phyloP scores from a whole-genome alignment of 23 red algal species.

The Gracilariopsis chorda region DNA sequence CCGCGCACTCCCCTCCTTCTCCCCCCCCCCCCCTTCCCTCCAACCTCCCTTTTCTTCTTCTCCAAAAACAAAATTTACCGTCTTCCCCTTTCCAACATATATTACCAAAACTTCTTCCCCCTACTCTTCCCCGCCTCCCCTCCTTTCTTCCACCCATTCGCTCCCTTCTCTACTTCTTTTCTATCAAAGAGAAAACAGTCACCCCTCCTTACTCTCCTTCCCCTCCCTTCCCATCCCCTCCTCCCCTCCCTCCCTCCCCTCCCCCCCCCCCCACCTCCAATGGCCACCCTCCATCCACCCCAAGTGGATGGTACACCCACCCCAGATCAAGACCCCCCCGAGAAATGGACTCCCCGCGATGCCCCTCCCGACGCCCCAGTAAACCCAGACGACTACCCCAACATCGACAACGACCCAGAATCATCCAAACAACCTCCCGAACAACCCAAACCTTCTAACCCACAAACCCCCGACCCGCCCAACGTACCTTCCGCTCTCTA shows the following conservation, averaged over 20 bases:
- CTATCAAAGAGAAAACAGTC: not conserved
- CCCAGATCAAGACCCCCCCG: not conserved
- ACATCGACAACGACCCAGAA: not conserved
- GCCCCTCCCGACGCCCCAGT: not conserved
- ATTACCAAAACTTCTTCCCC: not conserved
- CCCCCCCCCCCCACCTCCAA: not conserved
- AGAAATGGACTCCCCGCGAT: constrained; percentile 1
- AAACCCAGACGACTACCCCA: not conserved
- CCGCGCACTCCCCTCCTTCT: not conserved
- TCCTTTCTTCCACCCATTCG: not conserved
- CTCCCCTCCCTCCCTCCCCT: not conserved
- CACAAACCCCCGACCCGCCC: not conserved
- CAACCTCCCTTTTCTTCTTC: not conserved
- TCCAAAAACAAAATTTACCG: not conserved
- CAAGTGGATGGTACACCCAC: constrained; percentile 15
- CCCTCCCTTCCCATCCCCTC: not conserved
- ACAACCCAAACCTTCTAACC: constrained; percentile 43
- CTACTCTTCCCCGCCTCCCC: not conserved
- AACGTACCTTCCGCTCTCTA: constrained; percentile 12
- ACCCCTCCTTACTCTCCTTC: not conserved
- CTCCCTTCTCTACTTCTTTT: not conserved
- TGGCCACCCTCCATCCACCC: constrained; percentile 22
- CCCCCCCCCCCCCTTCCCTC: not conserved
- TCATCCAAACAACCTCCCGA: not conserved
- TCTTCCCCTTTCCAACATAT: not conserved